Percentiles rank a stretch among this genome's conserved stretches.
These are phyloP conservation scores for Aureobasidium sp. DNA, from an alignment of 2,329 filamentous ascomycete species.

Conservation along the genomic window DNA sequence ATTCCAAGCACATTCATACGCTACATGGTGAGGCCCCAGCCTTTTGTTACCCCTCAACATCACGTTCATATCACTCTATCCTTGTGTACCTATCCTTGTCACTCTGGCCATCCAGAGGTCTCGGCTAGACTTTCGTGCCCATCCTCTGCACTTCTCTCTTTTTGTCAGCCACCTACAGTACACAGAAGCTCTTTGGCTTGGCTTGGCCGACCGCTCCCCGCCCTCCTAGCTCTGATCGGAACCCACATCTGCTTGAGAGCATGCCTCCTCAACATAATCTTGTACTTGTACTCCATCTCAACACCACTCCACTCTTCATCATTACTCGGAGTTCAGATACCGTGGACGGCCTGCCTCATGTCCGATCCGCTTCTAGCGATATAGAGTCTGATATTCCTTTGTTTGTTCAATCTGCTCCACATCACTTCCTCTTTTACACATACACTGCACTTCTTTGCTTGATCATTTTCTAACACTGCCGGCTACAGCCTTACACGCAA, in stretches of 20 bases:
- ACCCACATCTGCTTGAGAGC: background rate
- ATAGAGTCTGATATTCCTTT: background rate
- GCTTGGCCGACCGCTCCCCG: conserved; percentile 13
- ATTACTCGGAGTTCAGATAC: background rate
- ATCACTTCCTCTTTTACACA: background rate
- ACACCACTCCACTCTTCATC: background rate
- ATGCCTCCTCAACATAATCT: conserved; percentile 7
- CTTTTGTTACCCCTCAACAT: conserved; percentile 13
- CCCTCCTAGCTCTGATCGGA: conserved; percentile 1
- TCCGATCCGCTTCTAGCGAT: background rate
- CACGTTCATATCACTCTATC: conserved; percentile 1
- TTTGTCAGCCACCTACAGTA: background rate
- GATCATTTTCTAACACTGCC: background rate
- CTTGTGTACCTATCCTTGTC: conserved; percentile 8
- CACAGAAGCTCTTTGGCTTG: conserved; percentile 4
- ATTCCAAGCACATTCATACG: conserved; percentile 2
- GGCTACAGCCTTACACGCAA: conserved; percentile 11
- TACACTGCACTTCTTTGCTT: background rate
- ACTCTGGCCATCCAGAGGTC: background rate
- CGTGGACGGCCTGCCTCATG: background rate
- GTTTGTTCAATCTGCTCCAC: background rate
- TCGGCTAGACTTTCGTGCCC: conserved; percentile 4
- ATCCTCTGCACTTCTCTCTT: conserved; percentile 6
- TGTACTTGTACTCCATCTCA: conserved; percentile 13
- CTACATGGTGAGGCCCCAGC: conserved; percentile 15